Conservation (phyloP, 2,329 filamentous ascomycete species). For the Fusarium sp. region DNA sequence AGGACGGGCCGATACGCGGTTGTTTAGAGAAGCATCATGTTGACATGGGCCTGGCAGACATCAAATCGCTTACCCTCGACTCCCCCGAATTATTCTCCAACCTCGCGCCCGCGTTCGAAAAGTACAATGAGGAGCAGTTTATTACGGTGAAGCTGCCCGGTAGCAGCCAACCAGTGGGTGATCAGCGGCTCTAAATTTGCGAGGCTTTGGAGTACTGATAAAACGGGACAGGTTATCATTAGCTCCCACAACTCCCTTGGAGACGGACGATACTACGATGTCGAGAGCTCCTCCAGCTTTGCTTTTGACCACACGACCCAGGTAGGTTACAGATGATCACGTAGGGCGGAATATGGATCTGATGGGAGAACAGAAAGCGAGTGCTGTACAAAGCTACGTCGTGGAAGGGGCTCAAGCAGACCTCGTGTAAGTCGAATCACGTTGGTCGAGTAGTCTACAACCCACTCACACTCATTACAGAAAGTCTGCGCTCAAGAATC, state of each 20-base stretch:
- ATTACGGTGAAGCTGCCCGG: slow-evolving; percentile 88
- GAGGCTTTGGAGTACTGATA: slow-evolving; percentile 20
- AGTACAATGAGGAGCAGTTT: slow-evolving; percentile 97
- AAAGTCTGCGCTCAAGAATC: slow-evolving; percentile 82
- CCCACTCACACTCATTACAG: slow-evolving; percentile 56
- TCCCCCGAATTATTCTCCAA: slow-evolving; percentile 73
- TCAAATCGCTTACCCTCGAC: slow-evolving; percentile 83
- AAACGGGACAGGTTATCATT: slow-evolving; percentile 71
- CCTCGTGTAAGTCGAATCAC: slow-evolving; percentile 70
- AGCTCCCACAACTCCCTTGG: slow-evolving; percentile 87
- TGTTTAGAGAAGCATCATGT: not conserved
- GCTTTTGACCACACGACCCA: slow-evolving; percentile 85
- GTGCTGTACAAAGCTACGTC: slow-evolving; percentile 79
- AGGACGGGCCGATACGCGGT: slow-evolving; percentile 44
- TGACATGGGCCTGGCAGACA: slow-evolving; percentile 66
- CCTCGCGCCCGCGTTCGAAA: slow-evolving; percentile 84
- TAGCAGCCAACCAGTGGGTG: slow-evolving; percentile 68
- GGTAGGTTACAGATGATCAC: slow-evolving; percentile 52
- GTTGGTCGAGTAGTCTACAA: not conserved
- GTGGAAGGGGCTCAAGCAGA: slow-evolving; percentile 80
- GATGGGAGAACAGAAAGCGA: slow-evolving; percentile 72
- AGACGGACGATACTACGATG: slow-evolving; percentile 86
- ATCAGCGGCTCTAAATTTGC: not conserved
- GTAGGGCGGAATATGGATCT: slow-evolving; percentile 7
- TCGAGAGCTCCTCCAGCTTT: slow-evolving; percentile 88